Percentiles rank a stretch among this genome's conserved stretches.
phyloP scores from a whole-genome alignment of 2,329 filamentous ascomycete species.

The Xylaria sp. region DNA sequence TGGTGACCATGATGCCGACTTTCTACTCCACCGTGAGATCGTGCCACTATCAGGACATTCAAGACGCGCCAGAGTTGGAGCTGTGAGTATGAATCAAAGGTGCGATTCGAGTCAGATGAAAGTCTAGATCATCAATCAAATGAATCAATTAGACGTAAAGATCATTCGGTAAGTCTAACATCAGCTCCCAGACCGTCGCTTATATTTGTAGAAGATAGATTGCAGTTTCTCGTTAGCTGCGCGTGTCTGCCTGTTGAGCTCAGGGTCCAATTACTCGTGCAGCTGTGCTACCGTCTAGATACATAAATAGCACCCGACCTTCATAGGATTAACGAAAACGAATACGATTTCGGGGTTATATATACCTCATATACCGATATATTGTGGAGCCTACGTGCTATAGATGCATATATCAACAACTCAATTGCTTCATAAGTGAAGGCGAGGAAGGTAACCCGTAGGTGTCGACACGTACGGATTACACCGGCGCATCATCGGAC shows the following conservation, averaged over 20 bases:
- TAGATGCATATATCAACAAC: not conserved
- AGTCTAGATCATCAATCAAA: too few relatives aligned
- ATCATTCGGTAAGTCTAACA: not conserved
- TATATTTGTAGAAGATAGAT: not conserved
- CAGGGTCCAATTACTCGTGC: not conserved
- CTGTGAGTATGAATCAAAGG: not conserved
- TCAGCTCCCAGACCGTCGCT: not conserved
- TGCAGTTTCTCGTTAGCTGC: not conserved
- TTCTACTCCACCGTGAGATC: not conserved
- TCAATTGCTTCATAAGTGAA: not conserved
- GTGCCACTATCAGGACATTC: not conserved
- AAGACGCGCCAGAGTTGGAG: not conserved
- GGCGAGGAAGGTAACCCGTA: too few relatives aligned
- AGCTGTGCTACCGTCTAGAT: not conserved
- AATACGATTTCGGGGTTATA: conserved; percentile 10
- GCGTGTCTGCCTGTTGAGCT: not conserved
- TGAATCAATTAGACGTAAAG: not conserved
- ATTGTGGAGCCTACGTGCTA: not conserved
- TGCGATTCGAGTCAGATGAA: not conserved
- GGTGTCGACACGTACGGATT: not conserved
- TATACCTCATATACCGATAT: not conserved
- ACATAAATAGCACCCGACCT: not conserved
- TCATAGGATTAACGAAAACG: conserved; percentile 12
- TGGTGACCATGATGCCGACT: conserved; percentile 14
- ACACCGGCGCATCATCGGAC: not conserved